Evolutionary conservation across 305 asterid genomes (phyloP), one percentile per base, ranked within the genome.

Genomic region (Striga hermonthica): DNA sequence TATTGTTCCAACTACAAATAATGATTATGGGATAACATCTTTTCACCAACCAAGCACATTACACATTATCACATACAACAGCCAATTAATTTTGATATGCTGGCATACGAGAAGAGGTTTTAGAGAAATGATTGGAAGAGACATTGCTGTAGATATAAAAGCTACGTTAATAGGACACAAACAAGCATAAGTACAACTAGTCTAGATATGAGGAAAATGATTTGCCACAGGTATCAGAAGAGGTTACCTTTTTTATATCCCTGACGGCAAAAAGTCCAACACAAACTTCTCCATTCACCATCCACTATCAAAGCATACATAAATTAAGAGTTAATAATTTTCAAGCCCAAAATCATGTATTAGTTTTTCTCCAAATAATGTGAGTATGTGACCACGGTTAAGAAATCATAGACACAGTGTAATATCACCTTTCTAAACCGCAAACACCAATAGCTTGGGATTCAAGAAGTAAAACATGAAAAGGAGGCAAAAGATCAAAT

Each of bases 231-330:
- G 57, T n/a, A 67, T 57, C 44, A 58, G 41, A 55, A 67, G 31
- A 55, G 35, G 60, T 45, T 82, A 88, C 97, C 97, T 90, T 88
- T 79, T 90, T 88, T 55, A 90, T 90, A 67, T 83, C 81, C 79
- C 89, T 84, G 16, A 84, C 49, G 66, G 97, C 90, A 88, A 90
- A 90, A 50, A 90, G 86, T 68, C 96, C 97, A 74, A 90, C 84
- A 72, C 95, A 90, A 71, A 90, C 96, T 78, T 90, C 97, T 78
- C 97, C 97, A 73, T 88, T 90, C 72, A 86, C 96, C 89, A 86
- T 84, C 97, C 97, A 90, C 97, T 90, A 87, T 53, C 43, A 41
- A 68, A 60, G 59, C 13, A 52, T 39, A 62, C 60, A 57, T 57
- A 64, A 67, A 52, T 47, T n/a, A 37, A 13, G 58, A 14, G 65